Conservation (phyloP, 2,329 filamentous ascomycete species). For the Venturia effusa region DNA sequence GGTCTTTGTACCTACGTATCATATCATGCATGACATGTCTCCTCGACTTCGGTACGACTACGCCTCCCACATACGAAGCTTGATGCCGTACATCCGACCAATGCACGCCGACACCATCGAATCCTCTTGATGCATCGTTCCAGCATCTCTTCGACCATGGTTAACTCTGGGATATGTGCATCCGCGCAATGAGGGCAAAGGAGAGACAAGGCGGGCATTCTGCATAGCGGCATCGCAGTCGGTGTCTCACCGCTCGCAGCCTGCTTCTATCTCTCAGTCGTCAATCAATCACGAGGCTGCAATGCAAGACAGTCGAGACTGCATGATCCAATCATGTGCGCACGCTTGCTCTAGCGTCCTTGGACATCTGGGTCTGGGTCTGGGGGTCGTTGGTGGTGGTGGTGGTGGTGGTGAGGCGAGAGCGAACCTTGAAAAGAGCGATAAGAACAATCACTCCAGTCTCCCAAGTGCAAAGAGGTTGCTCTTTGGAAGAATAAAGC, state of each 20-base stretch:
- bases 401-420: background rate
- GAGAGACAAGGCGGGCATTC: too few species aligned
- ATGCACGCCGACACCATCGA: too few species aligned
- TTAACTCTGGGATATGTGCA: too few species aligned
- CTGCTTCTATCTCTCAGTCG: background rate
- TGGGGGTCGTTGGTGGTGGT: background rate
- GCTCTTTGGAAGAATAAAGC: background rate
- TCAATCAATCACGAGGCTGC: constrained; percentile 1
- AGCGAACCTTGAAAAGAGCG: background rate
- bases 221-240: too few species aligned
- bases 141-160: too few species aligned
- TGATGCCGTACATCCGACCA: too few species aligned
- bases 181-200: too few species aligned
- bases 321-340: background rate
- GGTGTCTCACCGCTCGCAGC: background rate
- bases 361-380: background rate
- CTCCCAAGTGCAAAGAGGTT: background rate
- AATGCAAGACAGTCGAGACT: background rate
- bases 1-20: background rate
- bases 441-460: background rate
- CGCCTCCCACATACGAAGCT: too few species aligned
- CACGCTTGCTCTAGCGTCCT: background rate
- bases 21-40: too few species aligned
- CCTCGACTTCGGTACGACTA: too few species aligned
- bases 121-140: too few species aligned